These are phyloP conservation scores for Trifolium fragiferum DNA, from an alignment of 306 rosid species.

Conservation along the genomic window DNA sequence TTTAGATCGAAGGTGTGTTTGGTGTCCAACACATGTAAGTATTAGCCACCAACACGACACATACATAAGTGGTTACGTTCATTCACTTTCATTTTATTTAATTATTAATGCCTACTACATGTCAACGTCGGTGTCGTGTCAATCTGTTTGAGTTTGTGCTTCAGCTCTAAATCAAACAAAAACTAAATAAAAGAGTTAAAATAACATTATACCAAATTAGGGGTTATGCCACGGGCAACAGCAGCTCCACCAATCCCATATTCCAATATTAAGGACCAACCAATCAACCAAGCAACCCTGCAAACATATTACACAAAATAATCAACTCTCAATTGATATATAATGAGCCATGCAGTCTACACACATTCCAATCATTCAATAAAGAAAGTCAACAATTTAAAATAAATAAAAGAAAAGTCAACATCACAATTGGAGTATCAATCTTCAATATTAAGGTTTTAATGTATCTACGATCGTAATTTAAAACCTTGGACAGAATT, in stretches of 20 bases:
- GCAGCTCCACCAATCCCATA: slow-evolving; percentile 85
- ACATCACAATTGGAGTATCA: neutral
- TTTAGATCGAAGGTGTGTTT: too few relatives aligned
- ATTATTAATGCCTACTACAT: too few relatives aligned
- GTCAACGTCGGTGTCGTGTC: too few relatives aligned
- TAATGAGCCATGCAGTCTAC: neutral
- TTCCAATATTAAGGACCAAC: slow-evolving; percentile 93
- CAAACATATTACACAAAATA: slow-evolving; percentile 15
- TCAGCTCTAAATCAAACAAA: neutral
- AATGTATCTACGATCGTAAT: too few relatives aligned
- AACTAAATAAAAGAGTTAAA: neutral
- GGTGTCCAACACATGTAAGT: too few relatives aligned
- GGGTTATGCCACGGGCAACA: slow-evolving; percentile 97
- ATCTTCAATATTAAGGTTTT: neutral
- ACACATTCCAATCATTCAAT: neutral
- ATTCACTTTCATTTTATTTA: too few relatives aligned
- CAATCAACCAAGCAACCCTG: slow-evolving; percentile 95
- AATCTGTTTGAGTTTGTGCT: too few relatives aligned
- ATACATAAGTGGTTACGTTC: too few relatives aligned
- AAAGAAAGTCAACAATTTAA: neutral
- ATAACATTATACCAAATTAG: slow-evolving; percentile 70
- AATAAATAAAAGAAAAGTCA: neutral
- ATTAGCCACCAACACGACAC: too few relatives aligned
- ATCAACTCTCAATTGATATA: slow-evolving; percentile 9
- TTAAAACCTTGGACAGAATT: too few relatives aligned